phyloP scores from a whole-genome alignment of 2,329 filamentous ascomycete species.

The Triangularia setosa region DNA sequence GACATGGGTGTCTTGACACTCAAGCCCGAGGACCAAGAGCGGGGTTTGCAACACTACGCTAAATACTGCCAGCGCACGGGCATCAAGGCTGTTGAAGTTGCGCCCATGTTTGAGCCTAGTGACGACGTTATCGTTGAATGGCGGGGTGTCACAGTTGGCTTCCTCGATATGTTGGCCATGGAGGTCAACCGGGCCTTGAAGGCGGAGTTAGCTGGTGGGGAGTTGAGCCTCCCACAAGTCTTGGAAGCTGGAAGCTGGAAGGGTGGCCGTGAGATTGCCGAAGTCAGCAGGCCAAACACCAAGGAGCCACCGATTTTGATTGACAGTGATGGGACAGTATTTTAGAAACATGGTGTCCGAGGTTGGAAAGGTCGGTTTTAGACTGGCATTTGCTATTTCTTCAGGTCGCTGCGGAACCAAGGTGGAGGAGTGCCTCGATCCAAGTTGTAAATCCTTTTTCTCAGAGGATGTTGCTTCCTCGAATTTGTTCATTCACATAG shows the following conservation, averaged over 20 bases:
- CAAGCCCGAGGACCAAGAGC: constrained; percentile 41
- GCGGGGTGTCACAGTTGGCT: constrained; percentile 59
- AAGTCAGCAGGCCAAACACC: constrained; percentile 91
- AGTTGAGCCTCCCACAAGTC: constrained; percentile 80
- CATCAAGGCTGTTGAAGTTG: constrained; percentile 54
- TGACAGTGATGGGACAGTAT: constrained; percentile 92
- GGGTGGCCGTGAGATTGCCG: constrained; percentile 93
- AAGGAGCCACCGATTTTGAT: constrained; percentile 97
- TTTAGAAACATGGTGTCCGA: constrained; percentile 37
- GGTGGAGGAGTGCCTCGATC: background rate
- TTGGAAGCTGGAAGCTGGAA: constrained; percentile 98
- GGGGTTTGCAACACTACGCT: constrained; percentile 45
- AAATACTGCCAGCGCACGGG: constrained; percentile 70
- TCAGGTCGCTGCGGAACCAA: background rate
- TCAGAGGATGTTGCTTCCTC: background rate
- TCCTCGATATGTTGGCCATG: constrained; percentile 51
- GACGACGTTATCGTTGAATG: constrained; percentile 63
- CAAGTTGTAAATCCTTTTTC: background rate
- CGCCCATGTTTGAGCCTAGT: constrained; percentile 55
- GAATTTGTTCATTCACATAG: background rate
- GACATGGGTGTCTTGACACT: constrained; percentile 53
- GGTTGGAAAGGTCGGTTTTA: background rate
- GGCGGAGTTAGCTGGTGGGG: constrained; percentile 59
- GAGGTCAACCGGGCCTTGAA: constrained; percentile 62
- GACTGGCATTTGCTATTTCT: background rate